Percentiles rank a stretch among this genome's conserved stretches.
Conservation (phyloP, 176 grass and related monocot genomes). For the Oryza australiensis region DNA sequence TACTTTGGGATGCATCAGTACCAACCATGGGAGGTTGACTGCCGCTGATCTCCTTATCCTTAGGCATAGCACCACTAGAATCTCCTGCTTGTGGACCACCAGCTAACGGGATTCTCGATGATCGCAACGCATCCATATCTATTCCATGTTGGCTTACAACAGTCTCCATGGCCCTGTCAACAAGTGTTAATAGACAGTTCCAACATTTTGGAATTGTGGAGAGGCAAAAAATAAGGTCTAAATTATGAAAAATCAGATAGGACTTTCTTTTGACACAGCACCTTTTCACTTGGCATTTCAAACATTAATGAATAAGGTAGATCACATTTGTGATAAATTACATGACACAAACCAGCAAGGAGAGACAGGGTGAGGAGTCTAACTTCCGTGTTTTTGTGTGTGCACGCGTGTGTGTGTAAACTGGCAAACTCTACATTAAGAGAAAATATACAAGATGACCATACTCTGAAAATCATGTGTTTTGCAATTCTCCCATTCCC, state of each 20-base stretch:
- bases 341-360: slow-evolving; percentile 9
- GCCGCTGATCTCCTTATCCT: slow-evolving; percentile 73
- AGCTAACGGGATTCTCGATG: slow-evolving; percentile 67
- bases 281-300: slow-evolving; percentile 9
- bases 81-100: slow-evolving; percentile 62
- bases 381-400: not conserved
- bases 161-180: slow-evolving; percentile 87
- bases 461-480: not conserved
- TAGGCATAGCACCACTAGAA: slow-evolving; percentile 56
- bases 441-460: not conserved
- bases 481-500: not conserved
- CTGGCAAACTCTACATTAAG: not conserved
- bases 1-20: slow-evolving; percentile 61
- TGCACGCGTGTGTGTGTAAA: not conserved
- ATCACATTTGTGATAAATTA: slow-evolving; percentile 13
- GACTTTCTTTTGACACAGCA: not conserved
- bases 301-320: slow-evolving; percentile 1
- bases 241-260: not conserved
- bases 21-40: slow-evolving; percentile 53
- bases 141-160: slow-evolving; percentile 95
- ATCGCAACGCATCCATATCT: slow-evolving; percentile 81
- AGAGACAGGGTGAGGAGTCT: not conserved
- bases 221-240: not conserved
- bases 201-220: slow-evolving; percentile 11
- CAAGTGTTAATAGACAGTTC: slow-evolving; percentile 20